Evolutionary conservation across 176 grass and related monocot genomes (phyloP).

Genomic region (Thalia dealbata): DNA sequence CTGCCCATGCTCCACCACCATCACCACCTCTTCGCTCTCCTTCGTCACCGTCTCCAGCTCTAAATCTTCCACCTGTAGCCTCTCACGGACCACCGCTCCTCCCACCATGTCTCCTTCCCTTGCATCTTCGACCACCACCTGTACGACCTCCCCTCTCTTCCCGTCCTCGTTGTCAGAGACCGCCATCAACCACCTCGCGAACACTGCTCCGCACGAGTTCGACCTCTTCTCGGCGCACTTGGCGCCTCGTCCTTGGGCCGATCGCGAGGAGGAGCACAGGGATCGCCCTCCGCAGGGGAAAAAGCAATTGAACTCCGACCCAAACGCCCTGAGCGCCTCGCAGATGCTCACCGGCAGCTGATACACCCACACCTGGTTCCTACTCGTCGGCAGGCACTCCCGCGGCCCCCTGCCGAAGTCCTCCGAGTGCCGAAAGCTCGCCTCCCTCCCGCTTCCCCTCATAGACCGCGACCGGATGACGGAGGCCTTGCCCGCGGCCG

Average conservation of each 20-base stretch:
- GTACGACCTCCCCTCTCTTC: slow-evolving; percentile 32
- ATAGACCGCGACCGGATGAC: slow-evolving; percentile 48
- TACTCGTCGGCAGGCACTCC: slow-evolving; percentile 30
- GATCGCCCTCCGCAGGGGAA: slow-evolving; percentile 57
- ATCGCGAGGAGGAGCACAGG: slow-evolving; percentile 37
- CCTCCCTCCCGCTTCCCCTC: slow-evolving; percentile 34
- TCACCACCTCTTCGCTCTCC: slow-evolving; percentile 34
- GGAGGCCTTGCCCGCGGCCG: slow-evolving; percentile 20
- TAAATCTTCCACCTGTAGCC: slow-evolving; percentile 16
- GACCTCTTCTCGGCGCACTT: slow-evolving; percentile 4
- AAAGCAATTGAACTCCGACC: slow-evolving; percentile 54
- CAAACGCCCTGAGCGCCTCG: slow-evolving; percentile 70
- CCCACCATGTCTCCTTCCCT: slow-evolving; percentile 42
- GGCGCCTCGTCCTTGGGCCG: slow-evolving; percentile 13
- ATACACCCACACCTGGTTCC: slow-evolving; percentile 84
- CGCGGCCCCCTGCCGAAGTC: slow-evolving; percentile 18
- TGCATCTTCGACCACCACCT: slow-evolving; percentile 35
- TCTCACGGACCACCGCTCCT: slow-evolving; percentile 39
- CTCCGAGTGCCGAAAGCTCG: slow-evolving; percentile 48
- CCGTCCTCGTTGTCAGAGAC: slow-evolving; percentile 27
- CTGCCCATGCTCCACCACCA: slow-evolving; percentile 55
- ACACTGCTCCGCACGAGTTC: slow-evolving; percentile 49
- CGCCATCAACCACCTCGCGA: slow-evolving; percentile 69
- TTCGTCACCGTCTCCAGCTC: slow-evolving; percentile 21
- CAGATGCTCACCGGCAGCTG: slow-evolving; percentile 97